Conservation (phyloP, 2,329 filamentous ascomycete species). For the Immersiporthe knoxdaviesiana region DNA sequence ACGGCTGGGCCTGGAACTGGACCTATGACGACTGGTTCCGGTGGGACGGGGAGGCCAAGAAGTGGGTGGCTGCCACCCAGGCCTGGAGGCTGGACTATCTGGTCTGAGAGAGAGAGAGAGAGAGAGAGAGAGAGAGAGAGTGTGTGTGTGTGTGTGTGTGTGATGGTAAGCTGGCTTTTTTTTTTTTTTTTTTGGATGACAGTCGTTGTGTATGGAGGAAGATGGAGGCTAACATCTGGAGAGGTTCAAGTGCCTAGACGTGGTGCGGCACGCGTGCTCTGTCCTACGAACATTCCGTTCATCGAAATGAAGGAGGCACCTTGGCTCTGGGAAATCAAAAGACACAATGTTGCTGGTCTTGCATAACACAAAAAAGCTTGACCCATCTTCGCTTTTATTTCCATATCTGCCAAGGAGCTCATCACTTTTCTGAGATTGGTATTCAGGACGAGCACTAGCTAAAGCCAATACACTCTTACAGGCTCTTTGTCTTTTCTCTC, state of each 20-base stretch:
- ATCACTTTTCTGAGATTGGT: neutral
- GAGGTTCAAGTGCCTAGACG: neutral
- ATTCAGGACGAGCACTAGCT: neutral
- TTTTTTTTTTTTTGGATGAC: neutral
- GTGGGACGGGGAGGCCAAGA: slow-evolving; percentile 7
- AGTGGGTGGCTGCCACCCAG: slow-evolving; percentile 10
- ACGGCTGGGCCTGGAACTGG: slow-evolving; percentile 21
- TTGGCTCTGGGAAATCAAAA: neutral
- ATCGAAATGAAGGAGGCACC: neutral
- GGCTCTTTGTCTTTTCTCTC: neutral
- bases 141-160: too few relatives aligned
- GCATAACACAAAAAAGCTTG: neutral
- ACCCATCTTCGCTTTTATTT: neutral
- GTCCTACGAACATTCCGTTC: neutral
- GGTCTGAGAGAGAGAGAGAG: slow-evolving; percentile 14
- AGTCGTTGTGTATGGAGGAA: neutral
- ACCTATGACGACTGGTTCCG: slow-evolving; percentile 23
- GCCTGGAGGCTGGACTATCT: slow-evolving; percentile 10
- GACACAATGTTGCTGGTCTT: neutral
- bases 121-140: too few relatives aligned
- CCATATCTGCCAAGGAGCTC: neutral
- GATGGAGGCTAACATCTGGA: neutral
- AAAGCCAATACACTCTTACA: neutral
- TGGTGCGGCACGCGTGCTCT: too few relatives aligned
- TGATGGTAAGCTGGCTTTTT: neutral